Evolutionary conservation across 208 protist genomes (phyloP), one percentile per base, ranked within the genome.

Genomic region (Ichthyophonus hoferi): DNA sequence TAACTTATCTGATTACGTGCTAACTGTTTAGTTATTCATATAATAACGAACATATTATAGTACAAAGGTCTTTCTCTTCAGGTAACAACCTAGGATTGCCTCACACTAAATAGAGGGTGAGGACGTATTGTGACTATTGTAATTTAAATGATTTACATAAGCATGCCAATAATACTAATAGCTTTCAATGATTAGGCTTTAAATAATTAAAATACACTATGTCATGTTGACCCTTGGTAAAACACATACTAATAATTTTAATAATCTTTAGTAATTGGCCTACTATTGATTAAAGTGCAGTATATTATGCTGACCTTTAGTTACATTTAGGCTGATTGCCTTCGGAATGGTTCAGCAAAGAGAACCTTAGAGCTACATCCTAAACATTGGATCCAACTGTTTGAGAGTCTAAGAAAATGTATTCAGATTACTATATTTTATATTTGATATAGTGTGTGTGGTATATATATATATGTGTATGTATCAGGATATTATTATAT

Each of bases 311-410:
- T 81, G 77, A 7, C 31, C 24, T 39, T 14, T 81, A 17, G 12
- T 14, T 12, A 39, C 7, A 3, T 14, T 3, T 39, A 81, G 77
- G 81, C 81, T 12, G 81, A 85, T 35, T 85, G 81, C 40, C 24
- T 85, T 41, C 2, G 81, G 38, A 85, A 85, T 58, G 81, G 81
- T 33, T 85, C 81, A 41, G 81, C 81, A 85, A 85, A 85, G 39
- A 37, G 81, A 50, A 85, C 81, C 3, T 35, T 85, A 31, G 38
- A 85, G 24, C 0, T 85, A 17, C 81, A 41, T 2, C 24, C 24
- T 14, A 85, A 85, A 38, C n/a, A 85, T 34, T 39, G 24, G 38
- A 85, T 42, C 38, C 81, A 85, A 58, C 0, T 85, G 14, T 85
- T 14, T 14, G 81, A 85, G 12, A 37, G 81, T 12, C 39, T 85